These are phyloP conservation scores for Tricholoma furcatifolium DNA, from an alignment of 768 basidiomycete genomes.

Conservation along the genomic window DNA sequence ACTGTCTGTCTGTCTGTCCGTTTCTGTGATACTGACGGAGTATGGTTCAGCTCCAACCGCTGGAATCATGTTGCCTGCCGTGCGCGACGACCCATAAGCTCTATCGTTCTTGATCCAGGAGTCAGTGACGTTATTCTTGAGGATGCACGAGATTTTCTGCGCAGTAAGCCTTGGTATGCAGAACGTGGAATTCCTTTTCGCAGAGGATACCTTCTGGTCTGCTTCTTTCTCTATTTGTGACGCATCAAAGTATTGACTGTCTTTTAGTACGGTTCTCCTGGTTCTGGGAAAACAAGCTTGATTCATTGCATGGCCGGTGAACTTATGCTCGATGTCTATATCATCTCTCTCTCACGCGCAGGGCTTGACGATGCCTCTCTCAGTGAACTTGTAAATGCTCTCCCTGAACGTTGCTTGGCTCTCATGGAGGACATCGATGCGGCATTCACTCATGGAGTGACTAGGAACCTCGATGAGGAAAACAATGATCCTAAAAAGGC, in stretches of 20 bases:
- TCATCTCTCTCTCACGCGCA: conserved; percentile 55
- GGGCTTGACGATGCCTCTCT: conserved; percentile 58
- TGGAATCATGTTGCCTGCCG: conserved; percentile 54
- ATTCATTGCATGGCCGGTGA: conserved; percentile 73
- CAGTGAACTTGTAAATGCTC: conserved; percentile 46
- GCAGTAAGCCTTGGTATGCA: conserved; percentile 57
- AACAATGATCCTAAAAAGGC: not conserved
- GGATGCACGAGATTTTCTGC: conserved; percentile 61
- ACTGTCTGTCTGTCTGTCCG: too few relatives aligned
- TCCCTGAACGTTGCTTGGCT: conserved; percentile 57
- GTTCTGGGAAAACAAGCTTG: conserved; percentile 69
- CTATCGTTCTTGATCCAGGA: conserved; percentile 60
- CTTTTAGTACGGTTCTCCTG: conserved; percentile 61
- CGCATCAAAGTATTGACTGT: not conserved
- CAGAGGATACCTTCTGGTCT: conserved; percentile 57
- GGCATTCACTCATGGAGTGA: conserved; percentile 41
- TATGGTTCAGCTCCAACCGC: conserved; percentile 22
- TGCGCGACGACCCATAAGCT: conserved; percentile 52
- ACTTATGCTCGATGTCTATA: conserved; percentile 63
- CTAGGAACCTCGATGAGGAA: not conserved
- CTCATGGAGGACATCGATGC: conserved; percentile 78
- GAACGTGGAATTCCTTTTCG: conserved; percentile 69
- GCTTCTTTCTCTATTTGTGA: not conserved
- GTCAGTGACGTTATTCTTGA: conserved; percentile 54
- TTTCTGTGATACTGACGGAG: not conserved